Percentiles rank a stretch among this genome's conserved stretches.
Conservation (phyloP, 495 filamentous ascomycete species). For the Cryomyces minteri region DNA sequence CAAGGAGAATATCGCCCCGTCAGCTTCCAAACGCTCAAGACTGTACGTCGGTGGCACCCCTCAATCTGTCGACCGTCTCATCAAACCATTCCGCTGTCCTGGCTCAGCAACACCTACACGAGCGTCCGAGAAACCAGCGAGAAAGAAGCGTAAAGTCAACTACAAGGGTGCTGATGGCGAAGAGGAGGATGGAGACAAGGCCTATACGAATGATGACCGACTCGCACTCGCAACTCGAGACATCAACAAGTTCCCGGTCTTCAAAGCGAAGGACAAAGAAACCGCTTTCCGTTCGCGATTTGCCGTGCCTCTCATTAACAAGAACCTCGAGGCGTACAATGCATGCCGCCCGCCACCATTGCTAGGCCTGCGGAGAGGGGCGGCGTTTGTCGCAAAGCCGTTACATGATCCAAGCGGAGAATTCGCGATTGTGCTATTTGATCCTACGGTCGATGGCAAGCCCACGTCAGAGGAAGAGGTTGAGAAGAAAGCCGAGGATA, state of each 20-base stretch:
- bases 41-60: conserved; percentile 21
- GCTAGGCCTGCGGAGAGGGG: conserved; percentile 67
- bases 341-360: conserved; percentile 64
- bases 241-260: conserved; percentile 77
- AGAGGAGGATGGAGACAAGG: conserved; percentile 52
- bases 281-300: conserved; percentile 68
- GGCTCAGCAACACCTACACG: conserved; percentile 55
- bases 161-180: conserved; percentile 69
- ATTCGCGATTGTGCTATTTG: conserved; percentile 90
- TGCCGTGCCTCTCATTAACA: conserved; percentile 70
- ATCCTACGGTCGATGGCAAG: conserved; percentile 85
- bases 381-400: conserved; percentile 73
- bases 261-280: conserved; percentile 76
- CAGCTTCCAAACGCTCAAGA: conserved; percentile 8
- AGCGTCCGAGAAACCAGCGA: conserved; percentile 59
- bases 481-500: conserved; percentile 31
- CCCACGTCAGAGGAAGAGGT: conserved; percentile 31
- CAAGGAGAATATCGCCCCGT: conserved; percentile 1
- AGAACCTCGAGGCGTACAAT: conserved; percentile 51
- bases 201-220: conserved; percentile 77
- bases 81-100: conserved; percentile 86
- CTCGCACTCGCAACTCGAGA: conserved; percentile 75
- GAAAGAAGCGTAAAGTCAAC: conserved; percentile 78
- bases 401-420: conserved; percentile 91
- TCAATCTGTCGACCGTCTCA: conserved; percentile 48